These are phyloP conservation scores for Thymus quinquecostatus DNA, from an alignment of 257 asterid species.

Conservation along the genomic window DNA sequence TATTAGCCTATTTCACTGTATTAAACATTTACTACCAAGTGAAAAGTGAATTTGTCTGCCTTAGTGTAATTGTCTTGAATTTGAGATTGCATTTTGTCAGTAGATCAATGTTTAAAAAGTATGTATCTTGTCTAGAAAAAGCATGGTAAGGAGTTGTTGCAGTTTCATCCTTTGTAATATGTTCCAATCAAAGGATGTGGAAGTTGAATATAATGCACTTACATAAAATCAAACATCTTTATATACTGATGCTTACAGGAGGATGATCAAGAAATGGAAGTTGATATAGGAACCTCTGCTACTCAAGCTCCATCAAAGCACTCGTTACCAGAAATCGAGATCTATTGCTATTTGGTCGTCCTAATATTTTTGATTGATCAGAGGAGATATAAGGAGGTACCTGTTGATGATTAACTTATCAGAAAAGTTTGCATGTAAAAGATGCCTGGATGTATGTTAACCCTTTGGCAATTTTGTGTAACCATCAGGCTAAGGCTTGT, in stretches of 20 bases:
- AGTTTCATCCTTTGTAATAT: neutral
- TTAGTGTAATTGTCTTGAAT: neutral
- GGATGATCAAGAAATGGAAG: conserved; percentile 78
- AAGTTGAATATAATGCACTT: conserved; percentile 12
- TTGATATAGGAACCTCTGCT: conserved; percentile 70
- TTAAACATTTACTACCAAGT: too few species aligned
- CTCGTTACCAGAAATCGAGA: conserved; percentile 79
- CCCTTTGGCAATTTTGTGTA: conserved; percentile 28
- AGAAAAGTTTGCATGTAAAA: conserved; percentile 9
- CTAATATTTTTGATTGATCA: conserved; percentile 78
- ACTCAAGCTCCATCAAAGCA: conserved; percentile 61
- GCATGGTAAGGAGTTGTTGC: neutral
- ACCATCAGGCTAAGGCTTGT: conserved; percentile 83
- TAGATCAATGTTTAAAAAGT: neutral
- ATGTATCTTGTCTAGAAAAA: conserved; percentile 17
- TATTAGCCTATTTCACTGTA: neutral
- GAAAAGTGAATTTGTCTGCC: neutral
- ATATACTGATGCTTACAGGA: conserved; percentile 47
- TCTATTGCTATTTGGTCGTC: conserved; percentile 76
- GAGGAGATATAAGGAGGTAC: conserved; percentile 73
- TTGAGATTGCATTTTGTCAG: neutral
- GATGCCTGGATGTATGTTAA: conserved; percentile 19
- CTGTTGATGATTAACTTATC: neutral
- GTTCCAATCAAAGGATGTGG: neutral
- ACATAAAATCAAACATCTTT: neutral